Base-by-base conservation (phyloP, 176 grass and related monocot species). In the Oryza australiensis region DNA sequence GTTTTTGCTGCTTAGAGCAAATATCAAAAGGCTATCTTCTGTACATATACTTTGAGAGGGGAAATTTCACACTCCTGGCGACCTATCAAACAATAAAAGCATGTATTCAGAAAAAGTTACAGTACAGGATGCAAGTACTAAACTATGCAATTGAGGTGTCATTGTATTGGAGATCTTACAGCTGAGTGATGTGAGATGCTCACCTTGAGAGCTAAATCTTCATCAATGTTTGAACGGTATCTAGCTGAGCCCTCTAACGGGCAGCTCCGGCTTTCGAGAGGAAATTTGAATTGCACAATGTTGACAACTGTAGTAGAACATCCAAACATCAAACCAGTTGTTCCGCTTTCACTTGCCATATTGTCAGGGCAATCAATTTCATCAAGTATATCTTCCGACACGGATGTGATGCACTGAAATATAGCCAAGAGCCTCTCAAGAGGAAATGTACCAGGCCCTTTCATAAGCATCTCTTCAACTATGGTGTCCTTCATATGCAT, bases 161-260 rank as follows among this genome's bases (percentile, higher is more conserved):
- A 75, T 18, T 59, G 22, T 57, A 80, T 4, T 24, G 57, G 77
- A 29, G 14, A 76, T 59, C 26, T 75, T 46, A 63, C 26, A 74
- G 26, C 18, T 18, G 37, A 82, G 75, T 66, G 60, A 67, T 42
- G 79, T 16, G 9, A 70, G 26, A 60, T 82, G 22, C 12, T 81
- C 72, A 95, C 96, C 96, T 99, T 99, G 72, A 99, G 90, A 62
- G 93, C 93, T 84, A 95, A 84, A 88, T 99, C 96, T 90, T 99
- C 93, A 79, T 99, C 87, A 46, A 99, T 80, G 26, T 89, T 93
- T 78, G 93, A 99, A 49, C 89, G 82, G 34, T 99, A 95, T 70
- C 96, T 88, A 76, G 80, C 83, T 51, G 91, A 90, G 26, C 96
- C 93, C 81, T 99, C 96, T 84, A 99, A 80, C 28, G 91, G 96